A percentile compares a stretch with the other conserved stretches of the same genome.
Conservation (phyloP, 208 protist genomes). For the Kentomonas sorsogonicus region DNA sequence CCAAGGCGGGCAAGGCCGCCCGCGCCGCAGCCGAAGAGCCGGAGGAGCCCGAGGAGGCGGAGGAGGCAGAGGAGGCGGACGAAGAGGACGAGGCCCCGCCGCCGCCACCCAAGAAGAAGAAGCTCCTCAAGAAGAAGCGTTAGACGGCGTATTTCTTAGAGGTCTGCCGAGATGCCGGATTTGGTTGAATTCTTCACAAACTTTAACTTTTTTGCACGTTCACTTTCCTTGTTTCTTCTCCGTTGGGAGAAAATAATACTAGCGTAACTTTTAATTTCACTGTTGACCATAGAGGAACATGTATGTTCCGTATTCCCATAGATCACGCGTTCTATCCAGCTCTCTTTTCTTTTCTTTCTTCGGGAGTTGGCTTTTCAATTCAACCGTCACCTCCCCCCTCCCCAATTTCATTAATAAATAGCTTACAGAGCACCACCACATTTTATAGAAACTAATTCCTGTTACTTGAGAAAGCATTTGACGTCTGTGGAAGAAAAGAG, state of each 20-base stretch:
- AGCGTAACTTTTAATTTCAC: background rate
- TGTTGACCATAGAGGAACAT: slow-evolving; percentile 6
- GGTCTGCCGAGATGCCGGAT: background rate
- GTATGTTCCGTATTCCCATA: background rate
- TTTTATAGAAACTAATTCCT: background rate
- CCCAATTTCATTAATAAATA: too few species aligned
- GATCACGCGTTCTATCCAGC: background rate
- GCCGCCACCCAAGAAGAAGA: slow-evolving; percentile 32
- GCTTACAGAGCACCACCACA: too few species aligned
- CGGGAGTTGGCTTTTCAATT: too few species aligned
- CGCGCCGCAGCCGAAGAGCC: slow-evolving; percentile 13
- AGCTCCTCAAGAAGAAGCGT: slow-evolving; percentile 25
- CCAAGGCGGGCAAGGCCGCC: slow-evolving; percentile 5
- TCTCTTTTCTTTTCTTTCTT: background rate
- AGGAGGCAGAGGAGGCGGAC: slow-evolving; percentile 12
- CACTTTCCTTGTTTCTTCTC: too few species aligned
- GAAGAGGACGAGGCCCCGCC: slow-evolving; percentile 16
- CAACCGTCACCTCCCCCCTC: too few species aligned
- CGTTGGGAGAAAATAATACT: background rate
- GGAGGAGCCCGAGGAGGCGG: slow-evolving; percentile 11
- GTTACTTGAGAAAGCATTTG: background rate
- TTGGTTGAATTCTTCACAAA: background rate
- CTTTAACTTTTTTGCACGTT: too few species aligned
- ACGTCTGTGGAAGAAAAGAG: background rate
- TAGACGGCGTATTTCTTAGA: too few species aligned